phyloP scores from a whole-genome alignment of 1,284 basidiomycete genomes.

The Leccinum solheimii region DNA sequence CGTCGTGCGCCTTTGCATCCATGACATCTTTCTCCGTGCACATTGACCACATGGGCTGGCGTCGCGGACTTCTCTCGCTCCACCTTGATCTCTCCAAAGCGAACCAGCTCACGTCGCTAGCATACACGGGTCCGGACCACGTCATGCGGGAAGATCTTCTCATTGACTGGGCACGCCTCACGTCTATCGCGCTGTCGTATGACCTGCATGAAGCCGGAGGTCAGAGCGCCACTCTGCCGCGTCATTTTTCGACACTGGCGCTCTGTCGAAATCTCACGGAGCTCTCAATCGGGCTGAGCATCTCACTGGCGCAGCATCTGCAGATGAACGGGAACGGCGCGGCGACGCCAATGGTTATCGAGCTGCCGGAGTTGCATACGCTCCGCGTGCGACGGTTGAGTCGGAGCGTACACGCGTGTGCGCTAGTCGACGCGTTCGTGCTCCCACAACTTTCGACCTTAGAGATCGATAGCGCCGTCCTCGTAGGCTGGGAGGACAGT shows the following conservation, averaged over 20 bases:
- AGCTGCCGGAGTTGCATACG: slow-evolving; percentile 26
- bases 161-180: slow-evolving; percentile 28
- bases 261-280: slow-evolving; percentile 23
- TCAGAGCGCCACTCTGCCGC: slow-evolving; percentile 26
- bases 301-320: slow-evolving; percentile 13
- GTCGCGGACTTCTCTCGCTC: slow-evolving; percentile 23
- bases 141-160: slow-evolving; percentile 24
- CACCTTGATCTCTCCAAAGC: slow-evolving; percentile 23
- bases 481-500: slow-evolving; percentile 22
- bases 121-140: slow-evolving; percentile 30
- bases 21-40: slow-evolving; percentile 28
- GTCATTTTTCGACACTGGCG: slow-evolving; percentile 20
- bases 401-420: slow-evolving; percentile 18
- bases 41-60: slow-evolving; percentile 33
- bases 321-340: slow-evolving; percentile 16
- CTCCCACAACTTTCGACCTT: slow-evolving; percentile 26
- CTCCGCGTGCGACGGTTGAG: slow-evolving; percentile 27
- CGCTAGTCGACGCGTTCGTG: slow-evolving; percentile 20
- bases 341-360: slow-evolving; percentile 6
- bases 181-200: slow-evolving; percentile 28
- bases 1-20: slow-evolving; percentile 25
- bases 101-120: slow-evolving; percentile 22
- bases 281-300: slow-evolving; percentile 27
- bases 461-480: slow-evolving; percentile 26
- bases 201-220: slow-evolving; percentile 29